Percentiles rank a stretch among this genome's conserved stretches.
Conservation (phyloP, 2,329 filamentous ascomycete species). For the Ophiostoma quercus region DNA sequence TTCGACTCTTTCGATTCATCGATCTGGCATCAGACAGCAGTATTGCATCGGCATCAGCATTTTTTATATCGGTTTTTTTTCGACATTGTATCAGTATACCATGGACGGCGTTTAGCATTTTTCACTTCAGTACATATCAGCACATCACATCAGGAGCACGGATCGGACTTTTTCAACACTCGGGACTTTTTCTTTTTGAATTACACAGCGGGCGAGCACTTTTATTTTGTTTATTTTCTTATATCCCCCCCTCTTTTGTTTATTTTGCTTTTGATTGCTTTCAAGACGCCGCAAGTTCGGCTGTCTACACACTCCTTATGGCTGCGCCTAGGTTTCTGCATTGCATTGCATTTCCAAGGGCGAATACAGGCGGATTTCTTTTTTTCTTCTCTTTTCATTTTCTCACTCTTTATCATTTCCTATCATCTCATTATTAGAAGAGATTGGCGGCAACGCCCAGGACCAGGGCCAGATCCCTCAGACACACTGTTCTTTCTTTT, state of each 20-base stretch:
- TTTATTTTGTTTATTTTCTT: constrained; percentile 31
- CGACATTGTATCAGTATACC: constrained; percentile 16
- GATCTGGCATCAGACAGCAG: constrained; percentile 27
- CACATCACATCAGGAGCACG: constrained; percentile 21
- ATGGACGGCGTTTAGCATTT: constrained; percentile 18
- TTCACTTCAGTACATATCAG: constrained; percentile 13
- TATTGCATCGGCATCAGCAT: constrained; percentile 5
- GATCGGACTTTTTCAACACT: constrained; percentile 23
- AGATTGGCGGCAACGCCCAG: constrained; percentile 21
- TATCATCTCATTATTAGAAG: constrained; percentile 25
- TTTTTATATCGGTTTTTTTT: not conserved
- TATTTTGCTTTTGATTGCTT: constrained; percentile 30
- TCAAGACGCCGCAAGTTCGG: constrained; percentile 43
- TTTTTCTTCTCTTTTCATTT: constrained; percentile 23
- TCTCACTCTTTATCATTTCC: not conserved
- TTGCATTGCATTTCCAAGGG: constrained; percentile 46
- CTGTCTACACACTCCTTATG: constrained; percentile 41
- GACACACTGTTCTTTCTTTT: constrained; percentile 1
- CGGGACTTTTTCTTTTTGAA: constrained; percentile 27
- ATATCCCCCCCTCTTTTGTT: constrained; percentile 28
- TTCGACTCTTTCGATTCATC: constrained; percentile 11
- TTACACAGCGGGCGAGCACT: constrained; percentile 40
- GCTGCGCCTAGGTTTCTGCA: constrained; percentile 44
- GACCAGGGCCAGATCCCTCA: constrained; percentile 11
- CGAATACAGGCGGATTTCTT: constrained; percentile 44